Percentiles rank a stretch among this genome's conserved stretches.
These are phyloP conservation scores for Polytrichum formosum DNA, from an alignment of 225 moss, liverwort and hornwort genomes.

Conservation along the genomic window DNA sequence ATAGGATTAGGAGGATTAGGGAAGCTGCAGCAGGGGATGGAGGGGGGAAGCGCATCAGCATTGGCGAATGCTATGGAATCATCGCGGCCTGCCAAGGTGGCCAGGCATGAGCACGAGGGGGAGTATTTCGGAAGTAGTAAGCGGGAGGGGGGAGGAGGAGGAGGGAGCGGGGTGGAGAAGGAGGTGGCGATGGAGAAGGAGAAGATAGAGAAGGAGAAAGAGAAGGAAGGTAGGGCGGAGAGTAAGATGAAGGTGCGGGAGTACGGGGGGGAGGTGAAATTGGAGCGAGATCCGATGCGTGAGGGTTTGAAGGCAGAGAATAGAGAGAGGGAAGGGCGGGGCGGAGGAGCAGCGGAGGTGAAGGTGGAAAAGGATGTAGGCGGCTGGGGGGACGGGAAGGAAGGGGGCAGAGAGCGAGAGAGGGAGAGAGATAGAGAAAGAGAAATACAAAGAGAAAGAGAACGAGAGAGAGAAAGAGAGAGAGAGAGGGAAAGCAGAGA, in stretches of 20 bases:
- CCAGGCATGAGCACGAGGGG: conserved; percentile 36
- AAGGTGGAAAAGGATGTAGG: conserved; percentile 18
- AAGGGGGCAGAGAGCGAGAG: conserved; percentile 7
- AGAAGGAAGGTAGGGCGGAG: not conserved
- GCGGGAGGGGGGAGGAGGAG: not conserved
- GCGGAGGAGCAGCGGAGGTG: conserved; percentile 1
- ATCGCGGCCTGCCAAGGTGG: conserved; percentile 37
- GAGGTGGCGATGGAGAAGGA: not conserved
- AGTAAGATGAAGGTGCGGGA: conserved; percentile 5
- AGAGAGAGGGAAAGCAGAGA: conserved; percentile 20
- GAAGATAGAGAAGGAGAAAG: not conserved
- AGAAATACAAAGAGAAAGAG: not conserved
- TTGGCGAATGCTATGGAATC: conserved; percentile 10
- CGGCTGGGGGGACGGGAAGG: conserved; percentile 24
- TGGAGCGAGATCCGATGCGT: not conserved
- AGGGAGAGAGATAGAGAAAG: conserved; percentile 1
- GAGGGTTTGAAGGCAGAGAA: conserved; percentile 16
- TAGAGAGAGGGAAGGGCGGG: not conserved
- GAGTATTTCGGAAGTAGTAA: conserved; percentile 22
- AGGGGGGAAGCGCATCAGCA: not conserved
- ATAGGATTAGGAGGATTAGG: conserved; percentile 13
- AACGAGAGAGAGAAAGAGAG: not conserved
- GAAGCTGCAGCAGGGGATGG: not conserved
- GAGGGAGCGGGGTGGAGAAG: not conserved
- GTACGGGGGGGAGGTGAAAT: not conserved